Percentiles rank a stretch among this genome's conserved stretches.
Conservation (phyloP, 2,329 filamentous ascomycete species). For the Laburnicola sp. region DNA sequence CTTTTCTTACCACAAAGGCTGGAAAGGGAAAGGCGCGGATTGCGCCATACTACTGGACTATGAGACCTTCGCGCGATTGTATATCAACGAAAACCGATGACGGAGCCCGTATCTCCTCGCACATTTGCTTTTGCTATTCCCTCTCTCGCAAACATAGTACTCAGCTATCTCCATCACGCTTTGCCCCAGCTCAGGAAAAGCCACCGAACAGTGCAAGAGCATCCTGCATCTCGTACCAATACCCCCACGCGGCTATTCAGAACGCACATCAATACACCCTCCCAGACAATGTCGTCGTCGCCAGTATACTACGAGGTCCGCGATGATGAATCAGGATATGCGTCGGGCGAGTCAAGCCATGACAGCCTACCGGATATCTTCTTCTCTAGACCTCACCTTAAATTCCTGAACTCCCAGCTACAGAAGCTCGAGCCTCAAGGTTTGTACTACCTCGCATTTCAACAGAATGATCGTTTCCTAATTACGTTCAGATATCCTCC, state of each 20-base stretch:
- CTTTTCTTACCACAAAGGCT: constrained; percentile 13
- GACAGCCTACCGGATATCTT: constrained; percentile 72
- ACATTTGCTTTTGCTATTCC: constrained; percentile 4
- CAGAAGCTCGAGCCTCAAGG: constrained; percentile 81
- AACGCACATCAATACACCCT: background rate
- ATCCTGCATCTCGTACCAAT: background rate
- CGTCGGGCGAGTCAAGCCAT: constrained; percentile 66
- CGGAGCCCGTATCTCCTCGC: constrained; percentile 4
- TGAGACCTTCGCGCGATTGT: constrained; percentile 12
- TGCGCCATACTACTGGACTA: constrained; percentile 17
- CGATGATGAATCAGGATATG: constrained; percentile 80
- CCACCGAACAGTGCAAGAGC: background rate
- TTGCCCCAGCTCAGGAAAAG: background rate
- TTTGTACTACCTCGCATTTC: constrained; percentile 40
- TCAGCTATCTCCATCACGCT: background rate
- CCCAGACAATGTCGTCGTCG: constrained; percentile 30
- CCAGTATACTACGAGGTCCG: constrained; percentile 31
- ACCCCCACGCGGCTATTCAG: background rate
- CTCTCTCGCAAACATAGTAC: background rate
- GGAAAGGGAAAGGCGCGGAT: constrained; percentile 9
- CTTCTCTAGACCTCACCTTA: constrained; percentile 85
- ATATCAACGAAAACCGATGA: constrained; percentile 12
- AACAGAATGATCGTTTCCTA: constrained; percentile 26
- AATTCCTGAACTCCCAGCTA: constrained; percentile 87
- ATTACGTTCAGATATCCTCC: constrained; percentile 69